Conservation (phyloP, 352 stramenopile genomes). For the Pythium aphanidermatum region DNA sequence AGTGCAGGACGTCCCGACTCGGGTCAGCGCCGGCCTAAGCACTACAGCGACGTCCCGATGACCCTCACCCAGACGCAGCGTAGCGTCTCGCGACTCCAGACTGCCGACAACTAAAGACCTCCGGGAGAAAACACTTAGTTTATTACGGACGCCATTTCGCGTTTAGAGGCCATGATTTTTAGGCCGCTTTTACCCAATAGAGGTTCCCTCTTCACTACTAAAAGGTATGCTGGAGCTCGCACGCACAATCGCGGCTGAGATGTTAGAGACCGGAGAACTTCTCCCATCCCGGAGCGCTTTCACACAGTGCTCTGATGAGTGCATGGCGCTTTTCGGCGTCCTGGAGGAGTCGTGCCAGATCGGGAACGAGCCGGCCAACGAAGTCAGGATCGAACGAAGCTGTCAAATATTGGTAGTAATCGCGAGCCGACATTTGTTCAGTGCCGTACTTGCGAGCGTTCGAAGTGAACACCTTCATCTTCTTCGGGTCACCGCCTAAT, state of each 20-base stretch:
- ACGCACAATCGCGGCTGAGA: too few relatives aligned
- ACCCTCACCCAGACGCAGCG: conserved; percentile 29
- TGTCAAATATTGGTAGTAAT: conserved; percentile 89
- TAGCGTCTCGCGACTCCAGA: conserved; percentile 31
- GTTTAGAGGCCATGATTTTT: too few relatives aligned
- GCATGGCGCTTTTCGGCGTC: conserved; percentile 82
- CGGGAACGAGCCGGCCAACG: conserved; percentile 74
- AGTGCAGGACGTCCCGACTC: conserved; percentile 21
- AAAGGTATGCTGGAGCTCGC: too few relatives aligned
- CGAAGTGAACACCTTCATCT: conserved; percentile 83
- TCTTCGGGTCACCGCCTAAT: conserved; percentile 69
- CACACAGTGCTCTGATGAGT: conserved; percentile 75
- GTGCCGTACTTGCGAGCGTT: conserved; percentile 82
- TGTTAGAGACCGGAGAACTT: conserved; percentile 76
- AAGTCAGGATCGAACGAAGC: conserved; percentile 85
- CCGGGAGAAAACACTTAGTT: too few relatives aligned
- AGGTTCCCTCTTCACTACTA: too few relatives aligned
- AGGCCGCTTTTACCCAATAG: too few relatives aligned
- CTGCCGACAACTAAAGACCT: conserved; percentile 11
- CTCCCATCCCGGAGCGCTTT: conserved; percentile 76
- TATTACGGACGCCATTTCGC: too few relatives aligned
- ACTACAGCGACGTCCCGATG: conserved; percentile 62
- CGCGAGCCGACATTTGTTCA: conserved; percentile 78
- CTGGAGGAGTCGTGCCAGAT: conserved; percentile 77
- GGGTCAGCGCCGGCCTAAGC: conserved; percentile 45